Evolutionary conservation across 139 green algal species (phyloP).

Genomic region (Diplosphaera chodatii): DNA sequence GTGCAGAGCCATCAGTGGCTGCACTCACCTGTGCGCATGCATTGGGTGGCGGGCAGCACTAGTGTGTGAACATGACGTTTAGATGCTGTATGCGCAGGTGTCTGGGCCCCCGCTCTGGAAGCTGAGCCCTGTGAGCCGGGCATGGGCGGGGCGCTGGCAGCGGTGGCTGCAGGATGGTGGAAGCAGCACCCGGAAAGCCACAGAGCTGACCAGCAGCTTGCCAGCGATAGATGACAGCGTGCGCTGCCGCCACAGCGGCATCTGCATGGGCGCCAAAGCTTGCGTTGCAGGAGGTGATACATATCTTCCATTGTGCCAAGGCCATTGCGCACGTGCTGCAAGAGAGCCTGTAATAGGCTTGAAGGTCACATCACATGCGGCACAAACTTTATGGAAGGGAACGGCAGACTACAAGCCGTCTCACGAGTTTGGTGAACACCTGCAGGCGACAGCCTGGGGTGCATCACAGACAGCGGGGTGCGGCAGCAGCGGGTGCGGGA

Average conservation of each 20-base stretch:
- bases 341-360: neutral
- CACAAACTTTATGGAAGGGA: too few relatives aligned
- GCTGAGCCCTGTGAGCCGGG: neutral
- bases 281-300: slow-evolving; percentile 5
- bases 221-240: slow-evolving; percentile 34
- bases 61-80: neutral
- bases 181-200: too few relatives aligned
- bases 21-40: too few relatives aligned
- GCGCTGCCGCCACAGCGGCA: slow-evolving; percentile 41
- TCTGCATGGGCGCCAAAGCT: slow-evolving; percentile 56
- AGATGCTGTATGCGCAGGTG: neutral
- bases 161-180: neutral
- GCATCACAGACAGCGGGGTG: slow-evolving; percentile 25
- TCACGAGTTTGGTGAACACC: neutral
- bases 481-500: slow-evolving; percentile 37
- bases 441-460: slow-evolving; percentile 41
- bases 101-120: neutral
- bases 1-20: too few relatives aligned
- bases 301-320: too few relatives aligned
- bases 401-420: too few relatives aligned
- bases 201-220: too few relatives aligned
- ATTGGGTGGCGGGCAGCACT: too few relatives aligned
- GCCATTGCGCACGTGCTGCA: too few relatives aligned
- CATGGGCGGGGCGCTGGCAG: neutral
- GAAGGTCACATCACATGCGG: neutral